These are phyloP conservation scores for Solanum chmielewskii DNA, from an alignment of 257 asterid genomes.

Conservation along the genomic window DNA sequence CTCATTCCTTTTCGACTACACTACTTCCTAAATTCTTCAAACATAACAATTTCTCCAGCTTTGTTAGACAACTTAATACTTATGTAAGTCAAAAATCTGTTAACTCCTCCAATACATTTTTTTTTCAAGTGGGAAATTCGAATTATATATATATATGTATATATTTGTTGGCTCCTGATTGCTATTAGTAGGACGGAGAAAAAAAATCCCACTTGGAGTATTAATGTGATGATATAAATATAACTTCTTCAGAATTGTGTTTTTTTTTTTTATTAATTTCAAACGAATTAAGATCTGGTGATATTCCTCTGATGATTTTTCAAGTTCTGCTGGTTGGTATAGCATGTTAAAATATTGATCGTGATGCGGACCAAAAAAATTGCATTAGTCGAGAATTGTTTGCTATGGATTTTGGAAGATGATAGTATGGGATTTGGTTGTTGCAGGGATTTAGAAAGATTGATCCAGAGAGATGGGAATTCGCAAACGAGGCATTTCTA, in stretches of 20 bases:
- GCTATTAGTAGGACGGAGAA: neutral
- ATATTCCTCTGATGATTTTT: neutral
- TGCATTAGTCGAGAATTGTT: neutral
- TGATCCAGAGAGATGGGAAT: slow-evolving; percentile 87
- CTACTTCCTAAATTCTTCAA: slow-evolving; percentile 58
- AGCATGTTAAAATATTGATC: neutral
- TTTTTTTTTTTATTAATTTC: neutral
- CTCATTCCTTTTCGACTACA: slow-evolving; percentile 43
- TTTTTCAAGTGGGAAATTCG: neutral
- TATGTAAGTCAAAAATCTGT: slow-evolving; percentile 36
- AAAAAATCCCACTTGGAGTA: neutral
- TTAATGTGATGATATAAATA: neutral
- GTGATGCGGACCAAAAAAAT: neutral
- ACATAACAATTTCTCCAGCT: slow-evolving; percentile 82
- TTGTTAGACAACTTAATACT: slow-evolving; percentile 84
- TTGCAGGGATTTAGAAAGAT: slow-evolving; percentile 91
- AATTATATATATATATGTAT: too few relatives aligned
- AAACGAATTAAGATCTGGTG: neutral
- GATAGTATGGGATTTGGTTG: slow-evolving; percentile 1
- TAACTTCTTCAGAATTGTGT: neutral
- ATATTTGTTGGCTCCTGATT: neutral
- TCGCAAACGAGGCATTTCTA: slow-evolving; percentile 64
- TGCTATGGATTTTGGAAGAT: neutral
- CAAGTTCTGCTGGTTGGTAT: neutral
- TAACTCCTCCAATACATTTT: neutral